Base-by-base conservation (phyloP, 2,329 filamentous ascomycete genomes). In the Bimuria novae-zelandiae region DNA sequence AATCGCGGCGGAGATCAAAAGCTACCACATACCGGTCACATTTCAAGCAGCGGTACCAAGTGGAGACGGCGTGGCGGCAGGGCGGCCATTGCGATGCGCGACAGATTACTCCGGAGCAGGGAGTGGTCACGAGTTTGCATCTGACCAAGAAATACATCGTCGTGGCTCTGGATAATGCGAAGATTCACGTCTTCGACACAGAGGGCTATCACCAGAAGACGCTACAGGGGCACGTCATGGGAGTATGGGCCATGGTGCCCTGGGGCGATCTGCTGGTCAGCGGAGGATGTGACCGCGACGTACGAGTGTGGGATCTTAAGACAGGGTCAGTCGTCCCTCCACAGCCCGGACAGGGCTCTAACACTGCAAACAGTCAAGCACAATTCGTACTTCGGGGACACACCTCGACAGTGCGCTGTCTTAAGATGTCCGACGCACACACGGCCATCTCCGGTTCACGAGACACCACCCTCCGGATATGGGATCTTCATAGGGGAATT, bases 171-270 rank as follows among this genome's bases (percentile, higher is more conserved):
- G 94, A 99, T 78, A 99, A 97, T 75, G 93, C 94, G 32, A 96
- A 95, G 79, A 99, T 99, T 40, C 94, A 99, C 74, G 92, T 99
- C 22, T 99, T 97, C 70, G 90, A 97, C 72, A 92, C 91, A 0
- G 86, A 94, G 61, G 94, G 94, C 29, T 87, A 92, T 63, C 86
- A 91, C 59, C 87, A 96, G 64, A 90, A 92, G 71, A 96, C 91
- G 2, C 78, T 99, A 23, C 89, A 94, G 69, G 94, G 94, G 10
- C 94, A 99, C 77, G 90, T 97, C 39, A 99, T 99, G 94, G 94
- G 94, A 35, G 94, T 99, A 17, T 99, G 94, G 94, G 94, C 94
- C 43, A 97, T 99, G 93, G 92, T 99, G 21, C 94, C 94, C 6
- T 97, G 92, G 90, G 93, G 90, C 54, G 93, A 99, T 72, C 89